A percentile compares a stretch with the other conserved stretches of the same genome.
Conservation (phyloP, 73 alveolate species). For the Paramecium primaurelia region DNA sequence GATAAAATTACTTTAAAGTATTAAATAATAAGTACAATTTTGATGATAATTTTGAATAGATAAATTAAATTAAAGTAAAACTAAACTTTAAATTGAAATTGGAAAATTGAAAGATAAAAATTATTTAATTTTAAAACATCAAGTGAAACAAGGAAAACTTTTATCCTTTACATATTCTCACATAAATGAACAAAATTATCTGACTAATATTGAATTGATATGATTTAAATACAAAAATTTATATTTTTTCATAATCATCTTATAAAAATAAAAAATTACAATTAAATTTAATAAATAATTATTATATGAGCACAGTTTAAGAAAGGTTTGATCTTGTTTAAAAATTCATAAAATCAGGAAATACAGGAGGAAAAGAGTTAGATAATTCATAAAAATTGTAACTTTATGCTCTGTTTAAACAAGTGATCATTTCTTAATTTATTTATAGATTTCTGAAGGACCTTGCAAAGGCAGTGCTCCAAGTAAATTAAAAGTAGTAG, state of each 20-base stretch:
- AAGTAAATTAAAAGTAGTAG: constrained; percentile 75
- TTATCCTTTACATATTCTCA: neutral
- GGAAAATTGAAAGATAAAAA: neutral
- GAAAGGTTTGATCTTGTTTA: constrained; percentile 13
- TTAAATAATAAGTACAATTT: neutral
- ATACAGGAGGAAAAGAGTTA: constrained; percentile 22
- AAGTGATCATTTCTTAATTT: neutral
- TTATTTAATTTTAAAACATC: neutral
- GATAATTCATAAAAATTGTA: constrained; percentile 24
- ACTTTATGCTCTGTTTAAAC: constrained; percentile 72
- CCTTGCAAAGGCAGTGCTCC: constrained; percentile 81
- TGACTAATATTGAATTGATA: neutral
- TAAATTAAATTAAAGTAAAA: neutral
- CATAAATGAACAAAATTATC: neutral
- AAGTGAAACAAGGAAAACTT: neutral
- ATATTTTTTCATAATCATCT: neutral
- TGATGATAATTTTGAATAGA: neutral
- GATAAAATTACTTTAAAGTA: neutral
- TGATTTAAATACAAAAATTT: neutral
- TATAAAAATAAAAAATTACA: neutral
- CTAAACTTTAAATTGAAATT: neutral
- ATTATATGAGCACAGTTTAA: neutral
- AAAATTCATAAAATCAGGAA: neutral
- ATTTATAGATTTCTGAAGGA: constrained; percentile 64
- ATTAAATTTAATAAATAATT: neutral